Percentiles rank a stretch among this genome's conserved stretches.
Conservation (phyloP, 805 yeast genomes). For the Tetrapisispora namnaoensis region DNA sequence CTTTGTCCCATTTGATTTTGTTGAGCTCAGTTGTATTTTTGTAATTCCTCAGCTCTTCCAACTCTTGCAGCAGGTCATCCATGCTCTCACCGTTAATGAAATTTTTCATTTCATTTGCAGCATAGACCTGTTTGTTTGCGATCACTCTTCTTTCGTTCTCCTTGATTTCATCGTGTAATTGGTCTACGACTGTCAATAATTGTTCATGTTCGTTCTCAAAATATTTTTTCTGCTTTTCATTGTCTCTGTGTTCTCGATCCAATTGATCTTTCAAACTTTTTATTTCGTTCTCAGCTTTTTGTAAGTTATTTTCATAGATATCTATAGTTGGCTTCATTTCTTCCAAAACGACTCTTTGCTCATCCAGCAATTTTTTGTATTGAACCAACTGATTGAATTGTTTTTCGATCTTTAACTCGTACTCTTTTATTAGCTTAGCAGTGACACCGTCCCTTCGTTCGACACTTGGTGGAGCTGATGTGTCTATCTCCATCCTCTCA, state of each 20-base stretch:
- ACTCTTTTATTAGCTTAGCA: slow-evolving; percentile 4
- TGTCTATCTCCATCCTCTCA: slow-evolving; percentile 12
- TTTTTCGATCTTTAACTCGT: slow-evolving; percentile 11
- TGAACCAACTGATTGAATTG: slow-evolving; percentile 16
- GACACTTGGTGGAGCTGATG: slow-evolving; percentile 5
- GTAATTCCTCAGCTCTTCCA: slow-evolving; percentile 8
- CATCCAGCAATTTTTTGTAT: slow-evolving; percentile 23
- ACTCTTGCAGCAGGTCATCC: slow-evolving; percentile 6
- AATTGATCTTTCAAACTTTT: slow-evolving; percentile 16
- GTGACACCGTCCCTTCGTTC: slow-evolving; percentile 3
- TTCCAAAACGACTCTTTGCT: slow-evolving; percentile 24
- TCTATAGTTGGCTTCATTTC: slow-evolving; percentile 27
- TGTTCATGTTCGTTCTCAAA: slow-evolving; percentile 26
- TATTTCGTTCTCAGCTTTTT: slow-evolving; percentile 22
- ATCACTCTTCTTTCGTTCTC: slow-evolving; percentile 17
- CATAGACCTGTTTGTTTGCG: slow-evolving; percentile 2
- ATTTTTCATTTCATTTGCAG: background rate
- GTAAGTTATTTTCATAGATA: slow-evolving; percentile 26
- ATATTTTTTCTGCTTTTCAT: slow-evolving; percentile 18
- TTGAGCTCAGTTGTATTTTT: slow-evolving; percentile 10
- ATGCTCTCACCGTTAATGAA: background rate
- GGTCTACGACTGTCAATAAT: slow-evolving; percentile 25
- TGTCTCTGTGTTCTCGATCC: slow-evolving; percentile 19
- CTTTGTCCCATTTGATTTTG: slow-evolving; percentile 19
- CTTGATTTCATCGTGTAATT: slow-evolving; percentile 26